These are phyloP conservation scores for Thelonectria olida DNA, from an alignment of 2,329 filamentous ascomycete species.

Conservation along the genomic window DNA sequence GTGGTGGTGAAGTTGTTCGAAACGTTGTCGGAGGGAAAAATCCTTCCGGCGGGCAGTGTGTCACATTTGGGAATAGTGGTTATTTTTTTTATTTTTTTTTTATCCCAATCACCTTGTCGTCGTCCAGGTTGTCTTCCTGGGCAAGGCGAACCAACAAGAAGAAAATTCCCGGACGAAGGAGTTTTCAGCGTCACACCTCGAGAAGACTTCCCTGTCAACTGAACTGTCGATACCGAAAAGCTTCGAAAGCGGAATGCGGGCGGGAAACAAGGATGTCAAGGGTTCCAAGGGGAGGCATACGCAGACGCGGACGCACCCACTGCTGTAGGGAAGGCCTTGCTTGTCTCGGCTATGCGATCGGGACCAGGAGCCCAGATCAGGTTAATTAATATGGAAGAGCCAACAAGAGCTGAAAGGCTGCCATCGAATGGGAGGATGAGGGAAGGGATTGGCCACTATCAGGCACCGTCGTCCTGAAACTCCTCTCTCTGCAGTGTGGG, in stretches of 20 bases:
- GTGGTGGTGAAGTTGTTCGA: background rate
- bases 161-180: background rate
- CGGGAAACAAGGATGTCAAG: background rate
- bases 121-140: no score
- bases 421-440: background rate
- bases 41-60: background rate
- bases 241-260: background rate
- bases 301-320: background rate
- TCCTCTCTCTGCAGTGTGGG: background rate
- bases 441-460: background rate
- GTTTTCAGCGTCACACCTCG: background rate
- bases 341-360: conserved; percentile 17
- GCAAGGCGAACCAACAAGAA: background rate
- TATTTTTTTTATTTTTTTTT: no score
- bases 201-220: background rate
- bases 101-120: no score
- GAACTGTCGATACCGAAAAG: background rate
- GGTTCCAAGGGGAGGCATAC: no score
- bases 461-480: background rate
- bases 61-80: no score
- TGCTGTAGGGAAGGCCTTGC: background rate
- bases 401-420: background rate
- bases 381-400: background rate
- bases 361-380: conserved; percentile 13
- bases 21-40: background rate